Evolutionary conservation across 179 eudicot genomes (phyloP).

Genomic region (Silene coronaria): DNA sequence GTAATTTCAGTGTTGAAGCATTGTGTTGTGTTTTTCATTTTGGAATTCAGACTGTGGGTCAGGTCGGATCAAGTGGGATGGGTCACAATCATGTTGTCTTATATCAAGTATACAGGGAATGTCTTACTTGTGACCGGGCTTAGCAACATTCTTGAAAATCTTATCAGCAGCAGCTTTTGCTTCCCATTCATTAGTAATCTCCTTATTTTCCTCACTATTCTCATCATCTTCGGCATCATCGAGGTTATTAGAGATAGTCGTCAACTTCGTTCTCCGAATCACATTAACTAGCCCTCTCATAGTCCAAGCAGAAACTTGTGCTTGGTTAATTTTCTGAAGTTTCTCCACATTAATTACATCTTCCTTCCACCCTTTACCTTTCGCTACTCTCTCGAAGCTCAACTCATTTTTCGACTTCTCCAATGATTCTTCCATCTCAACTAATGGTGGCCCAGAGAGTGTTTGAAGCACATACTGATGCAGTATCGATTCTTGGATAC

Average conservation of each 20-base stretch:
- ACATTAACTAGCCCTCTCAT: conserved; percentile 59
- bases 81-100: too few species aligned
- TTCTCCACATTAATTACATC: conserved; percentile 61
- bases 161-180: conserved; percentile 57
- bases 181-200: conserved; percentile 61
- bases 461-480: conserved; percentile 67
- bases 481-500: conserved; percentile 72
- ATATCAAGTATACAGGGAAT: background rate
- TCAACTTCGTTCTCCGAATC: conserved; percentile 47
- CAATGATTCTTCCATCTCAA: conserved; percentile 30
- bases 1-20: too few species aligned
- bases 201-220: conserved; percentile 29
- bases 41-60: too few species aligned
- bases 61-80: too few species aligned
- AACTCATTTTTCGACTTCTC: conserved; percentile 24
- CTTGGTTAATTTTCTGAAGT: conserved; percentile 54
- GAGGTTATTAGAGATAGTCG: conserved; percentile 46
- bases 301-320: conserved; percentile 70
- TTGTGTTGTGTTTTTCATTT: too few species aligned
- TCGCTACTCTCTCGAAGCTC: conserved; percentile 36
- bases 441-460: conserved; percentile 57
- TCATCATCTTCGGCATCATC: conserved; percentile 42
- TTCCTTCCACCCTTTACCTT: conserved; percentile 39
- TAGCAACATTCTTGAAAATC: conserved; percentile 68
- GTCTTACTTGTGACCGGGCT: conserved; percentile 54